Percentiles rank a stretch among this genome's conserved stretches.
These are phyloP conservation scores for Eucalyptus fibrosa DNA, from an alignment of 345 rosid species.

Conservation along the genomic window DNA sequence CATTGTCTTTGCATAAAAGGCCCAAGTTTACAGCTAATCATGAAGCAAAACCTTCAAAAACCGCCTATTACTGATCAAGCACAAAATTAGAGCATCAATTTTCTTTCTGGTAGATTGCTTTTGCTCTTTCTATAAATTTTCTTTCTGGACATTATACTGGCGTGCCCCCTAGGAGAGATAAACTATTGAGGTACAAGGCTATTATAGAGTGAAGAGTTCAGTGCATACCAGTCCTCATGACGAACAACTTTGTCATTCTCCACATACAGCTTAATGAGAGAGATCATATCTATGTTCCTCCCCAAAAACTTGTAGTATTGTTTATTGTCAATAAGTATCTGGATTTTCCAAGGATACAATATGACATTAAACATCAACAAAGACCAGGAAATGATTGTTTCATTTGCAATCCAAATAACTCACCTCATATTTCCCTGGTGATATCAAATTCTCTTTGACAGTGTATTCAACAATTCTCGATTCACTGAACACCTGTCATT, in stretches of 20 bases:
- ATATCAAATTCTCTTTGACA: constrained; percentile 28
- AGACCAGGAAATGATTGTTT: background rate
- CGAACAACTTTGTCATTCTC: constrained; percentile 73
- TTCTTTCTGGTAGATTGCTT: background rate
- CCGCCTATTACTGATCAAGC: background rate
- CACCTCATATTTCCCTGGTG: constrained; percentile 64
- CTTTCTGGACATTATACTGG: background rate
- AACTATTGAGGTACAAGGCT: background rate
- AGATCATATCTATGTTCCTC: constrained; percentile 55
- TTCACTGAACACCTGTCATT: constrained; percentile 54
- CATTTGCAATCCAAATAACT: background rate
- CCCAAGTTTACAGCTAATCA: background rate
- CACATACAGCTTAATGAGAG: constrained; percentile 60
- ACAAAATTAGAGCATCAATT: background rate
- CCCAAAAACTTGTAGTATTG: constrained; percentile 76
- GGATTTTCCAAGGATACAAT: background rate
- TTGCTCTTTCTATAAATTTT: background rate
- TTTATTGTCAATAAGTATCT: constrained; percentile 78
- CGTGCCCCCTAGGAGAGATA: background rate
- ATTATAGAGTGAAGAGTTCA: background rate
- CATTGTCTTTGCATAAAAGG: background rate
- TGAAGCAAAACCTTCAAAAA: background rate
- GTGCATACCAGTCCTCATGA: constrained; percentile 77
- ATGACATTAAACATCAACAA: background rate
- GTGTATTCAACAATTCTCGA: constrained; percentile 63